Conservation (phyloP, 2,329 filamentous ascomycete genomes). For the Microcera coccophila region DNA sequence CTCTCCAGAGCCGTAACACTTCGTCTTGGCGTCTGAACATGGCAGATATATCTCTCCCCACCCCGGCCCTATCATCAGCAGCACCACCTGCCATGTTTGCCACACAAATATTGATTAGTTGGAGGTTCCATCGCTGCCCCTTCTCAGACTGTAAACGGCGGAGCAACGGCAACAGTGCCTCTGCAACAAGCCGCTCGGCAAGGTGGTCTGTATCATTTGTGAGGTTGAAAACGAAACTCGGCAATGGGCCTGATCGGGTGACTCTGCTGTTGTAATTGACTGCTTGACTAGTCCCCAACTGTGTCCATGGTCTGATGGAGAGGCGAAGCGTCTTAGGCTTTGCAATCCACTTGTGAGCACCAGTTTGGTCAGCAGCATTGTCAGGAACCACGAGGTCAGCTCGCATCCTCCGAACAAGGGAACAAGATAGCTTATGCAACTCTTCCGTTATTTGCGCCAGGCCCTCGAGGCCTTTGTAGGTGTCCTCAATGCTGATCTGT, state of each 20-base stretch:
- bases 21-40: slow-evolving; percentile 80
- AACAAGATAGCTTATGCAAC: slow-evolving; percentile 62
- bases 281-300: slow-evolving; percentile 36
- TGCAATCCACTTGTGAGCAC: slow-evolving; percentile 62
- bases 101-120: slow-evolving; percentile 80
- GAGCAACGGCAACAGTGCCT: slow-evolving; percentile 68
- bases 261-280: slow-evolving; percentile 65
- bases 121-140: slow-evolving; percentile 68
- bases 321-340: slow-evolving; percentile 78
- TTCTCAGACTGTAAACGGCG: slow-evolving; percentile 67
- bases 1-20: slow-evolving; percentile 63
- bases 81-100: slow-evolving; percentile 72
- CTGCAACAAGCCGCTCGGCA: slow-evolving; percentile 65
- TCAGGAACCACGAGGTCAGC: slow-evolving; percentile 64
- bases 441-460: slow-evolving; percentile 62
- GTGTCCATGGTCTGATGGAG: slow-evolving; percentile 62
- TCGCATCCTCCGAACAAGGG: slow-evolving; percentile 74
- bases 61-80: slow-evolving; percentile 46
- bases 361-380: slow-evolving; percentile 29
- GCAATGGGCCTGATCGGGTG: slow-evolving; percentile 71
- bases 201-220: slow-evolving; percentile 55
- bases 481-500: slow-evolving; percentile 94
- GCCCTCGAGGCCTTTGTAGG: slow-evolving; percentile 69
- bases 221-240: slow-evolving; percentile 67
- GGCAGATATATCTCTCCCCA: slow-evolving; percentile 71